Evolutionary conservation across 163 green algal genomes (phyloP).

Genomic region (Chlamydomonas reinhardtii): DNA sequence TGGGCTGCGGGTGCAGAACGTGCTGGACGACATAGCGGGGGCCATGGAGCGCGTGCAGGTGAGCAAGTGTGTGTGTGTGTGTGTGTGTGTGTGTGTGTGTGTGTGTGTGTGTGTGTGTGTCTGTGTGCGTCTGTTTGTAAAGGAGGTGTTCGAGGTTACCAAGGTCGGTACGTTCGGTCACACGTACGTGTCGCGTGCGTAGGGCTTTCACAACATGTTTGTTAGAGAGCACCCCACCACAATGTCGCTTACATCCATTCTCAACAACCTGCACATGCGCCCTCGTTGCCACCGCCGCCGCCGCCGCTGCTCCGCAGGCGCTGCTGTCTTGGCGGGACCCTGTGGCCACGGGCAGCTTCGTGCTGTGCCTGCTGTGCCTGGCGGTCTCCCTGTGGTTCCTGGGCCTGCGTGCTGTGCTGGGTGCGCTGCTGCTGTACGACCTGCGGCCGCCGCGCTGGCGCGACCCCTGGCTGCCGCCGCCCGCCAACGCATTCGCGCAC

Average conservation of each 20-base stretch:
- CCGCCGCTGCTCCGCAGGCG: not conserved
- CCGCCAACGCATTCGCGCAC: constrained; percentile 37
- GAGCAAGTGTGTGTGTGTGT: not conserved
- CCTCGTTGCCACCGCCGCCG: not conserved
- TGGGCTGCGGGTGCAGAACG: constrained; percentile 27
- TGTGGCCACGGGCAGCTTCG: not conserved
- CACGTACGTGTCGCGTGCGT: too few relatives aligned
- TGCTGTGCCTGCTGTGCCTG: not conserved
- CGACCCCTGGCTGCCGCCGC: constrained; percentile 46
- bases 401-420: constrained; percentile 27
- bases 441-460: constrained; percentile 33
- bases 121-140: too few relatives aligned
- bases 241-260: too few relatives aligned
- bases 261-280: too few relatives aligned
- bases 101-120: not conserved
- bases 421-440: constrained; percentile 45
- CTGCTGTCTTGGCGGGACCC: constrained; percentile 37
- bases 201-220: too few relatives aligned
- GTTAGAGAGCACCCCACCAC: too few relatives aligned
- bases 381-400: constrained; percentile 9
- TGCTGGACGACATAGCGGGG: constrained; percentile 42
- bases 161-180: too few relatives aligned
- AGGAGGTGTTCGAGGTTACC: too few relatives aligned
- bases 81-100: not conserved
- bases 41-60: constrained; percentile 28